Base-by-base conservation (phyloP, 345 rosid species). In the Lenwebbia sp. region DNA sequence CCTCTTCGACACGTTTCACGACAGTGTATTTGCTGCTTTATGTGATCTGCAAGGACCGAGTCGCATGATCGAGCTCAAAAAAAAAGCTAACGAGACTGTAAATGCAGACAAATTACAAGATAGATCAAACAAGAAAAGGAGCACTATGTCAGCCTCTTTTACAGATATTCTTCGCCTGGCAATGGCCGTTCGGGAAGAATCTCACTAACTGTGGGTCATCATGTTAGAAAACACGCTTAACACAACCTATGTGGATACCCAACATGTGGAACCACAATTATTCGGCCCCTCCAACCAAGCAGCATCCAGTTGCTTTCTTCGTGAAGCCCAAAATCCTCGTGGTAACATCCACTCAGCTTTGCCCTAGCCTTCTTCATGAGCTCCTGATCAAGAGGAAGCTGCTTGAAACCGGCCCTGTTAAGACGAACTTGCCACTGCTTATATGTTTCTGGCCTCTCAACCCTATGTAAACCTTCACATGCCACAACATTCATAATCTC, bases 271-370 rank as follows among this genome's bases (percentile, higher is more conserved):
- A 86, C 93, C 96, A 85, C 47, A 5, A 93, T 62, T 62, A 93
- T 96, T 50, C 96, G 88, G 55, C 99, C 99, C 91, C 95, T 94
- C 99, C 98, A 93, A 47, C 98, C 97, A 88, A 91, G 95, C 86
- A 96, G 88, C 92, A 97, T 91, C 98, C 99, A 95, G 78, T 92
- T 82, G 60, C 88, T 75, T 87, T 93, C 96, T 86, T 89, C 91
- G 84, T 94, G 96, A 25, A 96, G 83, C 53, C 91, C 91, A 84
- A 93, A 97, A 87, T 96, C 96, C 85, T 92, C 92, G 88, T 95
- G 95, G 89, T 96, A 96, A 85, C 91, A 85, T 5, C 44, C 40
- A 88, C 88, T 91, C 83, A 94, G 28, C 88, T 91, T 94, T 3
- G 8, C 33, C 17, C 88, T 83, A 13, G 90, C 84, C 19, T 26